Conservation (phyloP, 2,329 filamentous ascomycete genomes). For the Paecilomyces fulvus region DNA sequence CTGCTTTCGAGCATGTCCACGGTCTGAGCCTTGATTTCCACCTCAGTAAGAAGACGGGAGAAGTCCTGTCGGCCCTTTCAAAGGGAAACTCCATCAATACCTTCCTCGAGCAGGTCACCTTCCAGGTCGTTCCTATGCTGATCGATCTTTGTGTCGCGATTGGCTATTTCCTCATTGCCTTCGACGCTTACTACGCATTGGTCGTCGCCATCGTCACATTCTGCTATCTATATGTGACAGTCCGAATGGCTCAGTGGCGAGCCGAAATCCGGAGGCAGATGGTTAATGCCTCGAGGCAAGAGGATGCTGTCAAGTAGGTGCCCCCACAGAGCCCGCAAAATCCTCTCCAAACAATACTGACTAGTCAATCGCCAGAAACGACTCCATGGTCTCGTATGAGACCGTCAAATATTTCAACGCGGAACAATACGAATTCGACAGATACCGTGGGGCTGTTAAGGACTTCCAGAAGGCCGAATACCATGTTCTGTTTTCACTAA, state of each 20-base stretch:
- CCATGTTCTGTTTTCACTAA: slow-evolving; percentile 66
- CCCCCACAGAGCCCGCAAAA: not conserved
- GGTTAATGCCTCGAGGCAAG: slow-evolving; percentile 89
- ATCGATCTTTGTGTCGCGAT: slow-evolving; percentile 82
- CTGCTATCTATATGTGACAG: slow-evolving; percentile 92
- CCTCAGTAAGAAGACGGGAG: slow-evolving; percentile 89
- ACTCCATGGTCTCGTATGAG: slow-evolving; percentile 98
- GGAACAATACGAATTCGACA: slow-evolving; percentile 66
- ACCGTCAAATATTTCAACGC: slow-evolving; percentile 88
- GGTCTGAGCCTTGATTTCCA: slow-evolving; percentile 93
- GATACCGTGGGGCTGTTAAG: slow-evolving; percentile 62
- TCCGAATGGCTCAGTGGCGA: slow-evolving; percentile 89
- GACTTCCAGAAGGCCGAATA: slow-evolving; percentile 68
- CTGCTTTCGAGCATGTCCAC: slow-evolving; percentile 96
- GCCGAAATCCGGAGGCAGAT: slow-evolving; percentile 86
- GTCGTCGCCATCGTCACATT: slow-evolving; percentile 87
- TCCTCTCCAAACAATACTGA: not conserved
- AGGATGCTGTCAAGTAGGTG: slow-evolving; percentile 81
- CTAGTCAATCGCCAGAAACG: slow-evolving; percentile 50
- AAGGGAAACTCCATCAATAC: slow-evolving; percentile 95
- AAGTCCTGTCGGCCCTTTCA: slow-evolving; percentile 89
- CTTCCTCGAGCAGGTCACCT: slow-evolving; percentile 93
- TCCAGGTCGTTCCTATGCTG: slow-evolving; percentile 91
- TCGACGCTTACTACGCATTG: slow-evolving; percentile 83
- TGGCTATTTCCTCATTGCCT: slow-evolving; percentile 65